Percentiles rank a stretch among this genome's conserved stretches.
These are phyloP conservation scores for Annulohypoxylon moriforme DNA, from an alignment of 495 filamentous ascomycete genomes.

Conservation along the genomic window DNA sequence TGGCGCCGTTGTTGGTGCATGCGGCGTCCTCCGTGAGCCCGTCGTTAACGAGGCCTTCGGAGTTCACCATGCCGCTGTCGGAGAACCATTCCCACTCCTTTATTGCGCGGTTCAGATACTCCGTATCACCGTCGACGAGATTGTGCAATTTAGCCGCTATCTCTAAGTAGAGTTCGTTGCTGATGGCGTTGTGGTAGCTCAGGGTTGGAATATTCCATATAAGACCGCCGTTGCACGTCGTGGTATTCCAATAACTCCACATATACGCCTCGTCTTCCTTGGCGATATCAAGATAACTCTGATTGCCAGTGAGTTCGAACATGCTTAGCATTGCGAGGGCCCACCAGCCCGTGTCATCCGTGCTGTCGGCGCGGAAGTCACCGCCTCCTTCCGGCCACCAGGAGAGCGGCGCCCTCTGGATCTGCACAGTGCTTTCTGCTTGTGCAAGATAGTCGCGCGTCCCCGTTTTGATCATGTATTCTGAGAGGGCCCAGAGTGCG, in stretches of 20 bases:
- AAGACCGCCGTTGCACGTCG: slow-evolving; percentile 65
- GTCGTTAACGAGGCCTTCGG: slow-evolving; percentile 71
- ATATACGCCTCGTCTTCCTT: slow-evolving; percentile 68
- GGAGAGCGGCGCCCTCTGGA: slow-evolving; percentile 47
- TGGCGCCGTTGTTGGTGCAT: slow-evolving; percentile 70
- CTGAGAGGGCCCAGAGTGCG: slow-evolving; percentile 52
- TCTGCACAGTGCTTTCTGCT: slow-evolving; percentile 49
- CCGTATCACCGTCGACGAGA: slow-evolving; percentile 60
- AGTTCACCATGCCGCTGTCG: slow-evolving; percentile 69
- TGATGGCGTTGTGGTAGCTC: slow-evolving; percentile 73
- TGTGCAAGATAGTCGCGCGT: slow-evolving; percentile 48
- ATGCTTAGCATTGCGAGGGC: slow-evolving; percentile 71
- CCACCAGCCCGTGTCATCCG: slow-evolving; percentile 79
- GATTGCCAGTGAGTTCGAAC: slow-evolving; percentile 68
- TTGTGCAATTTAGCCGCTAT: slow-evolving; percentile 74
- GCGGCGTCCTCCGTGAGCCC: slow-evolving; percentile 62
- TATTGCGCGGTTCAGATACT: slow-evolving; percentile 65
- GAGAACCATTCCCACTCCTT: slow-evolving; percentile 75
- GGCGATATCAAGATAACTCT: slow-evolving; percentile 64
- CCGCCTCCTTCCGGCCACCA: slow-evolving; percentile 56
- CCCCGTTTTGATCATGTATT: slow-evolving; percentile 54
- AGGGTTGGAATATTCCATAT: slow-evolving; percentile 68
- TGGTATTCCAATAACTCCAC: slow-evolving; percentile 66
- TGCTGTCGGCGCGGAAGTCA: slow-evolving; percentile 66
- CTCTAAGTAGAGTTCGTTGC: slow-evolving; percentile 76